Evolutionary conservation across 2,329 filamentous ascomycete genomes (phyloP), one percentile per base, ranked within the genome.

Genomic region (Pseudocercospora musae): DNA sequence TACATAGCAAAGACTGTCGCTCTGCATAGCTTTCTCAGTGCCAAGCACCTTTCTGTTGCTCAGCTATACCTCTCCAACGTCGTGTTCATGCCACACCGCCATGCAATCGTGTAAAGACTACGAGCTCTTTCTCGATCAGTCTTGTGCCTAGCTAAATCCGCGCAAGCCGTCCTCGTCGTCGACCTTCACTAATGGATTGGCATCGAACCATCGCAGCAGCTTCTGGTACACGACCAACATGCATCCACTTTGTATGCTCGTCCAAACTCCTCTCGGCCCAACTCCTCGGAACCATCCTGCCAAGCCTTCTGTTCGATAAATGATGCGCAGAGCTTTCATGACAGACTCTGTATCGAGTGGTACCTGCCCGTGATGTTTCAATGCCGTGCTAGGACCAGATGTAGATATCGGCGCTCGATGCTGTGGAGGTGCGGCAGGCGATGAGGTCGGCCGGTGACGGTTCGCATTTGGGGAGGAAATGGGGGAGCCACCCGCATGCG

Each of bases 181-280:
- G 13, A 65, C 59, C 31, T 61, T 63, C 3, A 77, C 72, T 23
- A 80, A 71, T 15, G 79, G 78, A 70, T 81, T 78, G n/a, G 77
- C 69, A 62, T 93, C 89, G 68, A 98, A 84, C 77, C 88, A 86
- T 71, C 89, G 88, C 73, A 98, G 79, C 60, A 98, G 81, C 63
- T 88, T 89, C 79, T 98, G 94, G 77, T 98, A 98, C 75, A 97
- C 81, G 70, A 98, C 93, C 74, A 98, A 82, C 94, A 98, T 98
- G 68, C 92, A 96, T 46, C 93, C 91, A 73, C 91, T 96, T 80
- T 99, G 95, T 62, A 98, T 91, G 72, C 94, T 96, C 21, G 95
- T 99, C 95, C 95, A 99, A 13, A 98, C 91, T 61, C 89, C 89
- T 58, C 95, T 86, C 1, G 95, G 95, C 0, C 94, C 94, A 1